Percentiles rank a stretch among this genome's conserved stretches.
Conservation (phyloP, 2,329 filamentous ascomycete genomes). For the Verticillium nonalfalfae region DNA sequence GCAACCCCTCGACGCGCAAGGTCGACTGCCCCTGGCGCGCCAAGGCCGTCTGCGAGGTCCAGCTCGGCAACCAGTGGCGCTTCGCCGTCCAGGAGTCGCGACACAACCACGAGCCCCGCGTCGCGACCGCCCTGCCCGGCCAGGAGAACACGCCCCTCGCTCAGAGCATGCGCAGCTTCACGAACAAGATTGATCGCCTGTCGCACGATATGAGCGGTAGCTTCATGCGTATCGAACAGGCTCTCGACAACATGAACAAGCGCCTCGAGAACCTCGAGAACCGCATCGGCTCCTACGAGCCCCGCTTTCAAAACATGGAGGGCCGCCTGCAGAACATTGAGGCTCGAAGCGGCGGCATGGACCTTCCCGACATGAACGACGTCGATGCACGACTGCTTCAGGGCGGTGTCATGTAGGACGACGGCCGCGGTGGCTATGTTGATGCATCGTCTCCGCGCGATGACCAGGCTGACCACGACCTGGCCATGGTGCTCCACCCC, state of each 20-base stretch:
- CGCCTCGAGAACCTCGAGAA: constrained; percentile 48
- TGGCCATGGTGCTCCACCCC: too few relatives aligned
- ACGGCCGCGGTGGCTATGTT: constrained; percentile 8
- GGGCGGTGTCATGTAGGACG: constrained; percentile 34
- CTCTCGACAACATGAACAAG: constrained; percentile 46
- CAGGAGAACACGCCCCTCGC: constrained; percentile 52
- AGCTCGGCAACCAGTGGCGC: constrained; percentile 58
- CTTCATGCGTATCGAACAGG: constrained; percentile 42
- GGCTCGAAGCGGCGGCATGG: constrained; percentile 14
- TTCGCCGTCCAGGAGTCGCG: constrained; percentile 54
- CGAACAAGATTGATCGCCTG: constrained; percentile 54
- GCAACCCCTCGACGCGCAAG: constrained; percentile 57
- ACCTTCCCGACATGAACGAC: constrained; percentile 34
- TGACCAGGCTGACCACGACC: not conserved
- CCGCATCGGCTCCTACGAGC: constrained; percentile 33
- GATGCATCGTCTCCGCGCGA: not conserved
- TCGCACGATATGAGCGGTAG: constrained; percentile 49
- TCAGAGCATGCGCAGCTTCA: constrained; percentile 50
- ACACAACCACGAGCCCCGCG: constrained; percentile 55
- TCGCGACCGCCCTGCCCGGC: constrained; percentile 45
- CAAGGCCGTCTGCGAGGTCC: constrained; percentile 58
- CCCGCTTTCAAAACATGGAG: constrained; percentile 37
- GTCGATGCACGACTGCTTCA: constrained; percentile 36
- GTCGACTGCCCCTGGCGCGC: constrained; percentile 58
- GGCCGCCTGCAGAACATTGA: constrained; percentile 34